Base-by-base conservation (phyloP, 2,329 filamentous ascomycete genomes). In the Talaromyces piceae region DNA sequence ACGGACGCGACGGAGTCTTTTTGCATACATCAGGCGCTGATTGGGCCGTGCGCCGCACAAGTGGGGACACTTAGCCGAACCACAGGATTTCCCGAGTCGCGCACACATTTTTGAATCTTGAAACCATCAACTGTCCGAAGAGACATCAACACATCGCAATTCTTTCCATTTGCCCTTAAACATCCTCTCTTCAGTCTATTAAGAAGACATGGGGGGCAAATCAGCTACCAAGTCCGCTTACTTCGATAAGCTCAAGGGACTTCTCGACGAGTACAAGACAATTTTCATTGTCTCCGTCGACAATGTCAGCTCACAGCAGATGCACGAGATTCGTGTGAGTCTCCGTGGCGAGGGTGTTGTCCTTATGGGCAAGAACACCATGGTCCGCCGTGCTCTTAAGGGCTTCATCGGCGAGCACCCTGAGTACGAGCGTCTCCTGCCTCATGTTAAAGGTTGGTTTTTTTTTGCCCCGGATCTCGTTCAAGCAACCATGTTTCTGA, bases 241-340 rank as follows among this genome's bases (percentile, higher is more conserved):
- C 85, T 98, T 98, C 82, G 91, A 96, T 77, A 97, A 97, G 90
- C 90, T 98, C 75, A 95, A 96, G 86, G 76, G 75, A 77, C 84
- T 97, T 75, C 86, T 98, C 75, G 88, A 97, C 81, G 86, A 90
- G 75, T 97, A 94, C 87, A 84, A 83, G 75, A 91, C 87, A 71
- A 87, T 97, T 80, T 97, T 98, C 88, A 91, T 98, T 76, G 91
- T 95, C 75, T 84, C 73, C 72, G 86, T 91, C 72, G 88, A 97
- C 89, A 98, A 97, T 98, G 93, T 98, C 84, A 89, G 86, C 76
- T 98, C 93, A 66, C 93, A 98, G 85, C 94, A 98, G 86, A 98
- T 98, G 94, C 93, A 98, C 88, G 93, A 98, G 84, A 97, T 98
- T 76, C 88, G 93, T 75, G 78, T 86, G 69, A 77, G 88, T 68